phyloP scores from a whole-genome alignment of 306 rosid species.

The Prunus kanzakura region DNA sequence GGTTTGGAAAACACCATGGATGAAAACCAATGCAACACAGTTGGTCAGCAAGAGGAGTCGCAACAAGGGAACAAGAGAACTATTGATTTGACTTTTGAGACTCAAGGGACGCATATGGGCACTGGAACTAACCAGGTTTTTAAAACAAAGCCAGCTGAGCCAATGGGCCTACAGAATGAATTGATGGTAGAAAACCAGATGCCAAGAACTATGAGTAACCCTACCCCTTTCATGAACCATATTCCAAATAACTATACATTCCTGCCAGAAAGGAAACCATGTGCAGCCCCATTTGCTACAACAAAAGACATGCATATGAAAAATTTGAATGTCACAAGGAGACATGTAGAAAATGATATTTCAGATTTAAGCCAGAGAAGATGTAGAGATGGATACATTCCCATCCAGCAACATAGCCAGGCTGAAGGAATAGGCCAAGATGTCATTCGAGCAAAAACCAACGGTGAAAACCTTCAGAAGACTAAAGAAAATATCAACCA shows the following conservation, averaged over 20 bases:
- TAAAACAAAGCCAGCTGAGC: conserved; percentile 31
- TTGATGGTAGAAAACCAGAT: conserved; percentile 30
- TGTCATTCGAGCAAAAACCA: conserved; percentile 31
- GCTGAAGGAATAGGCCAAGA: conserved; percentile 27
- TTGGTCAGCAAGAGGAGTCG: conserved; percentile 38
- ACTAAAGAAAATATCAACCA: conserved; percentile 21
- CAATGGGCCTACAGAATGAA: conserved; percentile 21
- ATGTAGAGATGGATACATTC: conserved; percentile 21
- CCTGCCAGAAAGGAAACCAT: conserved; percentile 33
- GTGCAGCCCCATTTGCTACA: conserved; percentile 27
- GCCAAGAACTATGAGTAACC: conserved; percentile 24
- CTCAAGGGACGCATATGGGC: conserved; percentile 25
- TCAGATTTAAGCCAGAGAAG: conserved; percentile 34
- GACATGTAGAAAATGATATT: conserved; percentile 32
- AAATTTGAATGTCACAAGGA: conserved; percentile 18
- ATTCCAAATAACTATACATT: conserved; percentile 14
- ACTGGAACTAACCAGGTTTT: conserved; percentile 22
- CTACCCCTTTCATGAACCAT: conserved; percentile 27
- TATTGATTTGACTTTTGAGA: conserved; percentile 22
- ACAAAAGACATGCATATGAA: conserved; percentile 25
- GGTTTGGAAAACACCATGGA: conserved; percentile 44
- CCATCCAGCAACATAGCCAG: conserved; percentile 31
- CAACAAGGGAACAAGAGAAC: conserved; percentile 29
- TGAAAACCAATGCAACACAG: conserved; percentile 33
- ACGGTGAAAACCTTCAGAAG: conserved; percentile 31